Base-by-base conservation (phyloP, 257 asterid species). In the Solanum piurae region DNA sequence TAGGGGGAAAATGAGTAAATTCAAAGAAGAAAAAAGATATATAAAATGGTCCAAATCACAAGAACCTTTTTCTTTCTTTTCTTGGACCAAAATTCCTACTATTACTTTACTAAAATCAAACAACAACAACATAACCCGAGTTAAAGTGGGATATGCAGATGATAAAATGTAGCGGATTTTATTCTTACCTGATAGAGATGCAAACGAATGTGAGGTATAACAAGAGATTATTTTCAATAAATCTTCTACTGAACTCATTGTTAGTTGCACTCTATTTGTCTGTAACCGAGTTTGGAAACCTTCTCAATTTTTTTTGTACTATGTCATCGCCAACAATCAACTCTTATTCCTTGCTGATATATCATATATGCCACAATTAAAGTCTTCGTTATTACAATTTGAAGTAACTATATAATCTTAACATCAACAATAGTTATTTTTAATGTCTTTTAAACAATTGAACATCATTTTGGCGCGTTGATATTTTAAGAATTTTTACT, bases 81-180 rank as follows among this genome's bases (percentile, higher is more conserved):
- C 37, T 29, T 29, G 36, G 75, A 68, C 18, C 34, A 64, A 71
- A 9, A 14, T 71, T 31, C 40, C 46, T 42, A 3, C 46, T 3
- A 69, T 25, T 66, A 11, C 20, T 66, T 27, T 12, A 66, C 16
- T 14, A 66, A 52, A 64, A n/a, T 64, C 5, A n/a, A n/a, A 64
- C 8, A n/a, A 64, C 3, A 62, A 2, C 27, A 8, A 2, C 10
- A 60, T 21, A 60, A n/a, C 9, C 6, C 0, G 29, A 9, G 6
- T 60, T 21, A 60, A 60, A 23, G 60, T 60, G 5, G 5, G 27
- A 60, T 60, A 0, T 0, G 0, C 2, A 60, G 1, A 60, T 8
- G 5, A 8, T 60, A 60, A 3, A n/a, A n/a, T n/a, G 3, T n/a
- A n/a, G 0, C 16, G 5, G 3, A 64, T 12, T 2, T n/a, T n/a